Conservation (phyloP, 2,329 filamentous ascomycete genomes). For the Arthroderma uncinatum region DNA sequence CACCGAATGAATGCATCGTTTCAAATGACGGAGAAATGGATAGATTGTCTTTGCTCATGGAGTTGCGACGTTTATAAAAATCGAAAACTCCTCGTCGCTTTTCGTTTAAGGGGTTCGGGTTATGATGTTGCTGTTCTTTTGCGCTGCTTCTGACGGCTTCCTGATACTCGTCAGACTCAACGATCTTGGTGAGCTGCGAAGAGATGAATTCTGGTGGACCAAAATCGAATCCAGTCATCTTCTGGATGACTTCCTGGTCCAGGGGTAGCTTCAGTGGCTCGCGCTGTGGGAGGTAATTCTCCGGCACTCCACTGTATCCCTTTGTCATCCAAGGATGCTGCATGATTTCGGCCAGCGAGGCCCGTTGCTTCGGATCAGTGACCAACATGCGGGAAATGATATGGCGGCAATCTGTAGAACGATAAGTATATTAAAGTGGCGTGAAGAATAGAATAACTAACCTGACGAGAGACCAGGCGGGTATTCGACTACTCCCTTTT, state of each 20-base stretch:
- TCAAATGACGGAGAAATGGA: constrained; percentile 66
- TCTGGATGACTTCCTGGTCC: constrained; percentile 70
- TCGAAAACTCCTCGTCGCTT: constrained; percentile 87
- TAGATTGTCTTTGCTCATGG: constrained; percentile 78
- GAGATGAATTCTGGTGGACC: constrained; percentile 75
- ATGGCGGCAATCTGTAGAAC: constrained; percentile 68
- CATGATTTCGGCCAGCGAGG: constrained; percentile 84
- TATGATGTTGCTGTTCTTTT: constrained; percentile 53
- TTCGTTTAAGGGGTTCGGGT: constrained; percentile 52
- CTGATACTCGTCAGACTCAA: constrained; percentile 91
- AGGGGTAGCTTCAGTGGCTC: constrained; percentile 79
- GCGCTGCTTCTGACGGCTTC: constrained; percentile 62
- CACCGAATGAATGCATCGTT: constrained; percentile 66
- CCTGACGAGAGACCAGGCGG: constrained; percentile 83
- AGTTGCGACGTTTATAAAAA: constrained; percentile 92
- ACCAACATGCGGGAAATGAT: constrained; percentile 92
- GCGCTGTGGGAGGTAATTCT: constrained; percentile 74
- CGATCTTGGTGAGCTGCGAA: constrained; percentile 67
- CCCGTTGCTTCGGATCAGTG: constrained; percentile 78
- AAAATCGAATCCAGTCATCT: constrained; percentile 98
- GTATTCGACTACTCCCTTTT: constrained; percentile 92
- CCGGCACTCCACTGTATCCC: constrained; percentile 72
- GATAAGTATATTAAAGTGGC: constrained; percentile 27
- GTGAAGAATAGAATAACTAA: constrained; percentile 37
- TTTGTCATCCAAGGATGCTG: constrained; percentile 93